Evolutionary conservation across 1,284 basidiomycete species (phyloP).

Genomic region (Erythrobasidium hasegawianum): DNA sequence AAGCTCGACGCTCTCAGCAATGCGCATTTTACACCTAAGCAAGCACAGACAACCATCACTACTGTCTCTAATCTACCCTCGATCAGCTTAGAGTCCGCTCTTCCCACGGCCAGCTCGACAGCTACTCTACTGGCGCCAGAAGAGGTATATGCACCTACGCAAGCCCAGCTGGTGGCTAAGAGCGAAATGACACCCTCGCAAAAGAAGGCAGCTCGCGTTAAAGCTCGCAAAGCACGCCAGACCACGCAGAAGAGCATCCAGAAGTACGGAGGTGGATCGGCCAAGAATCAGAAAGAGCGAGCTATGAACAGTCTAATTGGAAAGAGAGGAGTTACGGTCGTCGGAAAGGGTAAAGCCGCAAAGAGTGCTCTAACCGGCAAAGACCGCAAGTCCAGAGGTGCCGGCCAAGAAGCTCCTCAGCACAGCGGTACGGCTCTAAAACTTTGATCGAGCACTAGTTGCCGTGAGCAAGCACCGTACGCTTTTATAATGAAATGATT

Average conservation of each 20-base stretch:
- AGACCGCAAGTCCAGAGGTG: constrained; percentile 10
- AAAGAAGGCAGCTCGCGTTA: constrained; percentile 68
- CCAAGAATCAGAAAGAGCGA: constrained; percentile 57
- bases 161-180: constrained; percentile 55
- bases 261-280: constrained; percentile 58
- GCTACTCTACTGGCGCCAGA: constrained; percentile 87
- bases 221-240: constrained; percentile 69
- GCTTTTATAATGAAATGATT: too few species aligned
- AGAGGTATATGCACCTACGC: constrained; percentile 70
- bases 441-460: constrained; percentile 19
- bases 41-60: constrained; percentile 83
- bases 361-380: constrained; percentile 29
- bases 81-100: constrained; percentile 80
- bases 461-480: too few species aligned
- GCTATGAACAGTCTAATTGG: constrained; percentile 42
- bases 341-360: constrained; percentile 42
- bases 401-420: constrained; percentile 5
- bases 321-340: constrained; percentile 43
- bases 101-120: constrained; percentile 74
- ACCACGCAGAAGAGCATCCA: constrained; percentile 63
- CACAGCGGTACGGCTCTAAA: constrained; percentile 16
- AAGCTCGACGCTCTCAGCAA: constrained; percentile 94
- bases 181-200: constrained; percentile 81
- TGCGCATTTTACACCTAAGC: constrained; percentile 92
- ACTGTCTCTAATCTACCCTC: constrained; percentile 80